Base-by-base conservation (phyloP, 2,329 filamentous ascomycete species). In the Penicillium sp. region DNA sequence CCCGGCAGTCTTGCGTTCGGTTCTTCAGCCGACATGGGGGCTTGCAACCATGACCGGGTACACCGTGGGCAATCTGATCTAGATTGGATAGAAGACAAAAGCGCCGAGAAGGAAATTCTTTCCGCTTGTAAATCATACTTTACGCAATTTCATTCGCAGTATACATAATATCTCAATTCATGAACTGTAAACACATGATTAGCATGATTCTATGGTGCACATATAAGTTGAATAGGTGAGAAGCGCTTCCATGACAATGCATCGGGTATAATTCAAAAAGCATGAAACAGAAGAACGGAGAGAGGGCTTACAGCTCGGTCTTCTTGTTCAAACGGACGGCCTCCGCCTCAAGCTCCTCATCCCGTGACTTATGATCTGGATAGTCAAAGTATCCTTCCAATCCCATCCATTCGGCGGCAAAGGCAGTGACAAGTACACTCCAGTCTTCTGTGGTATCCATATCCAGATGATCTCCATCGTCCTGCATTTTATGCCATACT, bases 321-420 rank as follows among this genome's bases (percentile, higher is more conserved):
- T 72, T 72, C 41, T 55, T 57, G 20, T 53, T 48, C 24, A 56
- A 35, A 31, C 47, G 44, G n/a, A 52, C 53, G n/a, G 48, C 53
- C 46, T 58, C 49, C 47, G 43, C 48, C 28, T 52, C 50, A 23
- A 37, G 25, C 3, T 53, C 47, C 27, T 53, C 49, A 10, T 51
- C 44, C 28, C 40, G 53, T 35, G 50, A 45, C 4, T 33, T 18
- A 3, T 40, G 18, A 10, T 40, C 39, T 9, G 39, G 20, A n/a
- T 50, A 39, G 7, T 68, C 67, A 46, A 83, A 68, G 52, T 70
- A 78, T 1, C 76, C 81, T 55, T 85, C 83, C 53, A 97, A 71
- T 58, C 95, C 91, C 81, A 97, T 82, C 90, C 91, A 97, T 71
- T 97, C 92, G 0, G 88, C 85, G 29, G 84, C 81, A 73, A 97